Evolutionary conservation across 768 basidiomycete genomes (phyloP).

Genomic region (Glaciozyma martinii): DNA sequence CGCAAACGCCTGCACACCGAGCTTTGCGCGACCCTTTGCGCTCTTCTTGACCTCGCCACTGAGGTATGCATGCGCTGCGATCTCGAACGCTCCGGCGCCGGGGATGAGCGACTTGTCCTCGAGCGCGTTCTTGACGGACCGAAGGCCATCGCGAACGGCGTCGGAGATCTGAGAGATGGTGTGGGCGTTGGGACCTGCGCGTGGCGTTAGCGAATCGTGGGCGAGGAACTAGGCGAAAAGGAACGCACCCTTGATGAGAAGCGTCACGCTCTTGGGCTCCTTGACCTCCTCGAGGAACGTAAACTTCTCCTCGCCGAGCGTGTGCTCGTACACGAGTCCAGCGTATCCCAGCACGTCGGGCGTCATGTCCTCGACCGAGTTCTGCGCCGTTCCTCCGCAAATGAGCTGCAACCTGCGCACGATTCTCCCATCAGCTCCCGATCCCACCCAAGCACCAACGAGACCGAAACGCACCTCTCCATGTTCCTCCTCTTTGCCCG

Average conservation of each 20-base stretch:
- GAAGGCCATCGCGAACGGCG: constrained; percentile 91
- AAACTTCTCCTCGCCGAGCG: constrained; percentile 95
- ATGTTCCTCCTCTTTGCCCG: constrained; percentile 97
- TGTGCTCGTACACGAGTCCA: constrained; percentile 97
- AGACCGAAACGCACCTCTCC: constrained; percentile 62
- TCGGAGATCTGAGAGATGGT: constrained; percentile 95
- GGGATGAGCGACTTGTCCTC: constrained; percentile 83
- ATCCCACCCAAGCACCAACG: neutral
- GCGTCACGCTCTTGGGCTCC: constrained; percentile 85
- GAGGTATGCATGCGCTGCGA: constrained; percentile 79
- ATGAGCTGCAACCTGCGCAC: constrained; percentile 69
- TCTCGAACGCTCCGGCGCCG: constrained; percentile 96
- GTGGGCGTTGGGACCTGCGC: constrained; percentile 73
- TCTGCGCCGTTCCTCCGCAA: constrained; percentile 90
- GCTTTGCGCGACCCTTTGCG: constrained; percentile 89
- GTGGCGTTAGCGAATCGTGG: neutral
- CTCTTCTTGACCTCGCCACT: constrained; percentile 61
- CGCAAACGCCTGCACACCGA: constrained; percentile 94
- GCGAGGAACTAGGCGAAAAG: neutral
- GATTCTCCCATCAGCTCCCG: neutral
- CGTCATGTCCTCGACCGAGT: constrained; percentile 91
- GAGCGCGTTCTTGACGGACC: constrained; percentile 91
- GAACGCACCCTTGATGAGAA: constrained; percentile 72
- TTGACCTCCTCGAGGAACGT: constrained; percentile 97
- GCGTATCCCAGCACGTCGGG: constrained; percentile 93